Conservation (phyloP, 208 protist genomes). For the Trypanosoma caninum region DNA sequence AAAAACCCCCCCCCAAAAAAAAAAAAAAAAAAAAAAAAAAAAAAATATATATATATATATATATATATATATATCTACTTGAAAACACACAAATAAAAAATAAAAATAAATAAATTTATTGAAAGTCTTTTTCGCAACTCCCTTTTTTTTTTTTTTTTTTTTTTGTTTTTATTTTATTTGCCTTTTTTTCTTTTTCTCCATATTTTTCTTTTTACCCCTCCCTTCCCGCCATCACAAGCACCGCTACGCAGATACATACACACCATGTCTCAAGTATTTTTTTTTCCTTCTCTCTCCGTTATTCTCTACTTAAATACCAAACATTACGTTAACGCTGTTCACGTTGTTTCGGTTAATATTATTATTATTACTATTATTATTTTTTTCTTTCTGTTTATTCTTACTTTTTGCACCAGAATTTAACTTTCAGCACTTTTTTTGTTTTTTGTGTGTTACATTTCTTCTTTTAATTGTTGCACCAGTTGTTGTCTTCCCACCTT, state of each 20-base stretch:
- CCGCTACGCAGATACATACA: too few relatives aligned
- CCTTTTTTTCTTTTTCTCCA: background rate
- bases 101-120: background rate
- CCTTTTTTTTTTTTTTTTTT: conserved; percentile 6
- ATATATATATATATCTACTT: conserved; percentile 6
- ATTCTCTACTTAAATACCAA: background rate
- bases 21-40: conserved; percentile 20
- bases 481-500: too few relatives aligned
- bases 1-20: conserved; percentile 12
- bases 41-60: conserved; percentile 14
- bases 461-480: too few relatives aligned
- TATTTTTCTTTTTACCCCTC: background rate
- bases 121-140: background rate
- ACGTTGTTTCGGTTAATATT: too few relatives aligned
- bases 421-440: too few relatives aligned
- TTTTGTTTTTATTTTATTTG: conserved; percentile 2
- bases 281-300: background rate
- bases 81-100: conserved; percentile 6
- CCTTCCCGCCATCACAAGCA: too few relatives aligned
- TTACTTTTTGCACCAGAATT: too few relatives aligned
- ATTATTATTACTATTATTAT: too few relatives aligned
- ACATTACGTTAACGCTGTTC: too few relatives aligned
- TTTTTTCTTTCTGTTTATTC: too few relatives aligned
- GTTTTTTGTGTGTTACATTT: too few relatives aligned
- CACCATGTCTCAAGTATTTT: background rate